phyloP scores from a whole-genome alignment of 2,329 filamentous ascomycete genomes.

The Ophiostoma quercus region DNA sequence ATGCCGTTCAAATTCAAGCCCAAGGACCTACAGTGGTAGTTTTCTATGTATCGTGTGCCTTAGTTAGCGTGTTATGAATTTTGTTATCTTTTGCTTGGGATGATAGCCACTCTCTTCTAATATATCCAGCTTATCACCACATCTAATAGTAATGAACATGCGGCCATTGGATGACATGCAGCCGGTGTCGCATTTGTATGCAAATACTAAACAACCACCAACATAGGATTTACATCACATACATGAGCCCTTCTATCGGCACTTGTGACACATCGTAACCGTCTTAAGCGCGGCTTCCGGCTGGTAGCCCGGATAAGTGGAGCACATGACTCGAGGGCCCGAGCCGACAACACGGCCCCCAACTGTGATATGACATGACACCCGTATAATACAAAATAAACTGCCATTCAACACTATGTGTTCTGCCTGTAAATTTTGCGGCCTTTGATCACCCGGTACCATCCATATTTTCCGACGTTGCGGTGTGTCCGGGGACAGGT shows the following conservation, averaged over 20 bases:
- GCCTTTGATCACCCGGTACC: slow-evolving; percentile 22
- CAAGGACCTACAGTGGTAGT: slow-evolving; percentile 7
- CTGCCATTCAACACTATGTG: background rate
- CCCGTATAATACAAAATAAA: background rate
- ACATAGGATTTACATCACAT: background rate
- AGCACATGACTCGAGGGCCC: background rate
- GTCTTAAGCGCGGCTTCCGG: background rate
- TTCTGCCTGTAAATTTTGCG: slow-evolving; percentile 19
- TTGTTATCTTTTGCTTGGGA: background rate
- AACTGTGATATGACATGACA: background rate
- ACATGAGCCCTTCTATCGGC: background rate
- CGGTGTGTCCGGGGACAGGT: slow-evolving; percentile 13
- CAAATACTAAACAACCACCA: background rate
- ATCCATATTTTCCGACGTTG: slow-evolving; percentile 20
- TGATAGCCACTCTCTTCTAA: background rate
- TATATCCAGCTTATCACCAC: background rate
- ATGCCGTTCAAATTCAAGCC: slow-evolving; percentile 22
- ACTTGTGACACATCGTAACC: background rate
- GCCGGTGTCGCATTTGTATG: background rate
- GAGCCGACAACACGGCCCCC: background rate
- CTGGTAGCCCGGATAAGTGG: background rate
- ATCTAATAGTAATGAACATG: background rate
- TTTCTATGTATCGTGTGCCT: background rate
- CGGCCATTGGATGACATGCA: background rate
- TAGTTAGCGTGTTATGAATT: background rate